Evolutionary conservation across 495 filamentous ascomycete genomes (phyloP).

Genomic region (Tuber magnatum): DNA sequence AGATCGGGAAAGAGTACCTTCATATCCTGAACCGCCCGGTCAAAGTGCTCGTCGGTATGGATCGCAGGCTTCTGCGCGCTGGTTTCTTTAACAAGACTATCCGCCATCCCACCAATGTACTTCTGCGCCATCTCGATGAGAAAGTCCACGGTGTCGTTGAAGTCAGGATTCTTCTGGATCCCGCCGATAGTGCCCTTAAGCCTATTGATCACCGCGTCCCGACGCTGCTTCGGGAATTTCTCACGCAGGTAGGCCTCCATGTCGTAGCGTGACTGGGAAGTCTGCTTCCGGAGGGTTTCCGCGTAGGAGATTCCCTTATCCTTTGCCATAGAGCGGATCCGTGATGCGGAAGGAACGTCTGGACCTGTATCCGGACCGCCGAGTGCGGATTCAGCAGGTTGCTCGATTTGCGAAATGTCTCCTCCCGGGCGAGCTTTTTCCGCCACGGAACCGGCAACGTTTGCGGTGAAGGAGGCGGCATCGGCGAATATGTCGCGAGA

Average conservation of each 20-base stretch:
- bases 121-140: slow-evolving; percentile 28
- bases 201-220: slow-evolving; percentile 37
- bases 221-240: slow-evolving; percentile 40
- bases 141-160: slow-evolving; percentile 38
- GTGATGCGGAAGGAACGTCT: slow-evolving; percentile 7
- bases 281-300: slow-evolving; percentile 17
- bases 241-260: slow-evolving; percentile 38
- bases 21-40: slow-evolving; percentile 28
- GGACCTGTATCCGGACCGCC: slow-evolving; percentile 1
- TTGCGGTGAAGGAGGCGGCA: slow-evolving; percentile 32
- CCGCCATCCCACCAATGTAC: slow-evolving; percentile 19
- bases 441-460: slow-evolving; percentile 20
- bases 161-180: slow-evolving; percentile 36
- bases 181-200: slow-evolving; percentile 33
- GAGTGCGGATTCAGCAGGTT: slow-evolving; percentile 16
- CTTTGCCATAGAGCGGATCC: slow-evolving; percentile 12
- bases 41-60: slow-evolving; percentile 37
- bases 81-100: slow-evolving; percentile 20
- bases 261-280: slow-evolving; percentile 29
- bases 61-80: slow-evolving; percentile 18
- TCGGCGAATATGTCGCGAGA: slow-evolving; percentile 40
- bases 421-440: slow-evolving; percentile 30
- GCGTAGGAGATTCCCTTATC: slow-evolving; percentile 29
- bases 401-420: slow-evolving; percentile 24
- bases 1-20: slow-evolving; percentile 18